Base-by-base conservation (phyloP, 2,329 filamentous ascomycete genomes). In the Cercospora citrullina region DNA sequence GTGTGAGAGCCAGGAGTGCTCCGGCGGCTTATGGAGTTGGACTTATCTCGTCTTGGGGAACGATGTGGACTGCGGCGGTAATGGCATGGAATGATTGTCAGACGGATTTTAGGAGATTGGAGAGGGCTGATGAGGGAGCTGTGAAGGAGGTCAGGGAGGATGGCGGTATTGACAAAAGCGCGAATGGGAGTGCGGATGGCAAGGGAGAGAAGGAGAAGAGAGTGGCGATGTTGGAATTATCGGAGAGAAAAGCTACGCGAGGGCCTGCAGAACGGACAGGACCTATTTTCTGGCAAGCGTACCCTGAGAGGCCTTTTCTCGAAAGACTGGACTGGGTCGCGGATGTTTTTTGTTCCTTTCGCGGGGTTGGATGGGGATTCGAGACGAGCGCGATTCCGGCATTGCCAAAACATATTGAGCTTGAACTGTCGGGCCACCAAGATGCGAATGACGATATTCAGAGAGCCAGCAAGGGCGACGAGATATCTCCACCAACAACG, bases 341-440 rank as follows among this genome's bases (percentile, higher is more conserved):
- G 10, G 87, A 88, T 66, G 76, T 88, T 42, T 82, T 87, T 68
- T 83, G 81, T 74, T 87, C 84, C 73, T 86, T 89, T 72, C 82
- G 87, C 58, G 87, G 87, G 9, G 81, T 85, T 36, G 85, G 86
- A 69, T 89, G 87, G 87, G 86, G 84, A 72, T 88, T 86, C 82
- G 81, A 87, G 5, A 82, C 83, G 26, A 79, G 82, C 14, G 81
- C 81, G 7, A 77, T 87, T 0, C 79, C 82, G 80, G 81, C 16
- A 83, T 83, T 1, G 76, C 77, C 67, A 72, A 71, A 67, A 39
- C 42, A 62, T 16, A 77, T 83, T 5, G 78, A 81, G 71, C 70
- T 75, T 12, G 74, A 81, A 71, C 77, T 83, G 5, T 65, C 72
- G 23, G 71, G 70, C 33, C 78, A 79, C 53, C 18, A 62, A 26